phyloP scores from a whole-genome alignment of 2,329 filamentous ascomycete genomes.

The Claviceps maximensis region DNA sequence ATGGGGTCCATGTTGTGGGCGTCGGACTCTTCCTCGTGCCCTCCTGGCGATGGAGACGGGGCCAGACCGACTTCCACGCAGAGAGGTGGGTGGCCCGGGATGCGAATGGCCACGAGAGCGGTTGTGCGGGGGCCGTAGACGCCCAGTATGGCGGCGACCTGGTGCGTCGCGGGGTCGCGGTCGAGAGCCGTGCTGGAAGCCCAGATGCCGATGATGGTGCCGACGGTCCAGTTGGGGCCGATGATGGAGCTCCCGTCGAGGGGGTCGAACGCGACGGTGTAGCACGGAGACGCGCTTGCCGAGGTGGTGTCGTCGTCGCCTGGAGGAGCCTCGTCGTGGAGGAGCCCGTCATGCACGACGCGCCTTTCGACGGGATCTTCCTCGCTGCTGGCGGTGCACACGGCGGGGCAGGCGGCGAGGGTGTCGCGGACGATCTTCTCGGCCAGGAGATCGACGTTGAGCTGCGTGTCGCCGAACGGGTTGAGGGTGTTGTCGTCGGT shows the following conservation, averaged over 20 bases:
- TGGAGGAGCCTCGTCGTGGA: not conserved
- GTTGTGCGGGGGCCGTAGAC: conserved; percentile 43
- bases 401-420: conserved; percentile 29
- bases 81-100: conserved; percentile 22
- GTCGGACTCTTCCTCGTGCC: too few species aligned
- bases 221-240: conserved; percentile 43
- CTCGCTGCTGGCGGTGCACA: conserved; percentile 43
- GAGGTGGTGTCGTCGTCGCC: conserved; percentile 19
- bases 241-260: conserved; percentile 51
- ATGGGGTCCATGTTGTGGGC: not conserved
- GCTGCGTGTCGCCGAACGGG: conserved; percentile 44
- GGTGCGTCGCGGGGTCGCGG: conserved; percentile 23
- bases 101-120: conserved; percentile 39
- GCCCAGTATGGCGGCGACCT: conserved; percentile 37
- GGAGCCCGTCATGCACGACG: conserved; percentile 5
- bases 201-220: conserved; percentile 49
- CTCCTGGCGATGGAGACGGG: not conserved
- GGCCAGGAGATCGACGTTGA: conserved; percentile 42
- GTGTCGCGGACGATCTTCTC: conserved; percentile 34
- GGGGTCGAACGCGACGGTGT: conserved; percentile 50
- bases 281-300: conserved; percentile 17
- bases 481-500: conserved; percentile 33
- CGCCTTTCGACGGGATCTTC: conserved; percentile 42
- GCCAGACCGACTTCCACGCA: conserved; percentile 40
- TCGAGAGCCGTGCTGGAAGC: conserved; percentile 31